Base-by-base conservation (phyloP, 495 filamentous ascomycete species). In the Oleoguttula mirabilis region DNA sequence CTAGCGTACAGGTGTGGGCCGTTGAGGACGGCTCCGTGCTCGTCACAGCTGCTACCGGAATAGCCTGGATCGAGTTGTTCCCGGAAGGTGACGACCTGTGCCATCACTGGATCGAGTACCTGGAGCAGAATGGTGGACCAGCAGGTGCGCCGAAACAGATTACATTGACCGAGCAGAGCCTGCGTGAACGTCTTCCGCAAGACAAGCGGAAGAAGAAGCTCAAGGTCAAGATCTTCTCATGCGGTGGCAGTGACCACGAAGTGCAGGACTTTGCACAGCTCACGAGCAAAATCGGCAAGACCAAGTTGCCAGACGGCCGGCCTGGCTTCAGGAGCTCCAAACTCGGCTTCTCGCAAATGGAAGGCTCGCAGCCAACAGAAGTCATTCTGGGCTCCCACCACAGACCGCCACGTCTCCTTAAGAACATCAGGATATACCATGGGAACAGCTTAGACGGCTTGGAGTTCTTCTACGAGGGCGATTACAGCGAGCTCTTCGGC, bases 401-500 rank as follows among this genome's bases (percentile, higher is more conserved):
- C 15, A 68, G 73, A 16, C 75, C 79, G 32, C 81, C 75, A 10
- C 80, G 87, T 48, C 70, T 95, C 23, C 65, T 95, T 46, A 79
- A 72, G 0, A 73, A 72, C 6, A 72, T 95, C 36, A 73, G 75
- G 30, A 64, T 95, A 5, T 94, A 86, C 50, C 80, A 88, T 52
- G 86, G 82, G 0, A 62, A 65, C 43, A 79, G 82, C 5, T 47
- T 96, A 36, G 84, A 93, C 57, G 90, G 90, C 0, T 50, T 98
- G 10, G 90, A 95, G 55, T 95, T 98, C 57, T 71, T 80, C 45
- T 98, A 94, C 55, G 90, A 95, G 47, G 88, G 96, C 60, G 69
- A 69, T 20, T 82, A 81, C 2, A 82, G 71, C 43, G 88, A 98
- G 59, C 63, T 98, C 11, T 94, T 98, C 66, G 90, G 90, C 17